Conservation (phyloP, 495 filamentous ascomycete genomes). For the Rostrohypoxylon terebratum region DNA sequence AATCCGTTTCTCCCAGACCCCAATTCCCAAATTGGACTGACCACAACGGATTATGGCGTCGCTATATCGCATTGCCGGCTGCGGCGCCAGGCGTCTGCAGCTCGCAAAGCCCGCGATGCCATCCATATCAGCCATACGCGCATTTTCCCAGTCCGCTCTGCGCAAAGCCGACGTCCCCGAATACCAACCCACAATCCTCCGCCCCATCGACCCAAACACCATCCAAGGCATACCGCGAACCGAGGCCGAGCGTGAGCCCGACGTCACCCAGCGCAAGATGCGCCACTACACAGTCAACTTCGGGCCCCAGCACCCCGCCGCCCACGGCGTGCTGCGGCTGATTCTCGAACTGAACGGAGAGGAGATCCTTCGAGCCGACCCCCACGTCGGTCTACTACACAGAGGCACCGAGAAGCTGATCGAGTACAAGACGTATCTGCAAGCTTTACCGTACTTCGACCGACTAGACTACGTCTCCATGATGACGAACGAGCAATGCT, state of each 20-base stretch:
- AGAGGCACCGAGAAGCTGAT: constrained; percentile 99
- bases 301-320: constrained; percentile 98
- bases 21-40: constrained; percentile 45
- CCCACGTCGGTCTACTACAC: constrained; percentile 96
- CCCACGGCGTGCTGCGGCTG: constrained; percentile 96
- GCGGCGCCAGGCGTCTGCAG: constrained; percentile 66
- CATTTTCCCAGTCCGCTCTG: constrained; percentile 75
- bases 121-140: constrained; percentile 59
- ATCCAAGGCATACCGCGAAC: constrained; percentile 48
- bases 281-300: constrained; percentile 99
- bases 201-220: constrained; percentile 75
- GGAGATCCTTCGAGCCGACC: constrained; percentile 95
- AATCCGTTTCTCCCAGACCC: constrained; percentile 15
- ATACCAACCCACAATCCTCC: constrained; percentile 69
- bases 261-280: constrained; percentile 81
- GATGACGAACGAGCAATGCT: constrained; percentile 99
- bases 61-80: constrained; percentile 66
- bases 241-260: constrained; percentile 61
- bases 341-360: constrained; percentile 99
- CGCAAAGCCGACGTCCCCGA: constrained; percentile 69
- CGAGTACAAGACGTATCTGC: constrained; percentile 99
- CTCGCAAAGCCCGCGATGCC: constrained; percentile 52
- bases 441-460: constrained; percentile 98
- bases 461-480: constrained; percentile 99
- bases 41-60: constrained; percentile 58